Conservation (phyloP, 495 filamentous ascomycete species). For the Corynascus novoguineensis region DNA sequence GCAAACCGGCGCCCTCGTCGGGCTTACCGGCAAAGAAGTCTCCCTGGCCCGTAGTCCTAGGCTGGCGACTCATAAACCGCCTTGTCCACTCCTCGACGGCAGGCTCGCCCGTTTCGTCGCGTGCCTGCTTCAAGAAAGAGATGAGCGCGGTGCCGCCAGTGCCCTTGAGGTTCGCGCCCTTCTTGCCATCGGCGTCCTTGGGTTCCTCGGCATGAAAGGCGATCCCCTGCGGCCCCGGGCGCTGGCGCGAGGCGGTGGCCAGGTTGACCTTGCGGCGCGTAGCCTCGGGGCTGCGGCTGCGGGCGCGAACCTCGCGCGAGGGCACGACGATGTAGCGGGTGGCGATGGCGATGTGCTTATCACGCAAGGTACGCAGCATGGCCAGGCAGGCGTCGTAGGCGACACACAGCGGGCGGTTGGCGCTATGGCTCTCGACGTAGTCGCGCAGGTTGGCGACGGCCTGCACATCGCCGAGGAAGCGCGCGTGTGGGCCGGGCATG, state of each 20-base stretch:
- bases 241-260: slow-evolving; percentile 52
- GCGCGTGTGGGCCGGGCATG: slow-evolving; percentile 90
- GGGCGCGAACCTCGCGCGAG: slow-evolving; percentile 44
- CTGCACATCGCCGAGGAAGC: slow-evolving; percentile 76
- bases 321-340: slow-evolving; percentile 90
- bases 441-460: slow-evolving; percentile 81
- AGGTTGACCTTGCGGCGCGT: slow-evolving; percentile 54
- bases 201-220: slow-evolving; percentile 21
- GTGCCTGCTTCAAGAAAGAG: slow-evolving; percentile 86
- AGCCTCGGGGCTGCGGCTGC: slow-evolving; percentile 41
- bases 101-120: slow-evolving; percentile 92
- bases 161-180: slow-evolving; percentile 62
- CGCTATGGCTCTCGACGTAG: slow-evolving; percentile 63
- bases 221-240: slow-evolving; percentile 38
- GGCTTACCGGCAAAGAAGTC: slow-evolving; percentile 61
- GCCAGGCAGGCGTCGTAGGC: slow-evolving; percentile 89
- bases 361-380: slow-evolving; percentile 83
- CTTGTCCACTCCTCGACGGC: slow-evolving; percentile 79
- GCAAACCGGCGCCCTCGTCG: slow-evolving; percentile 26
- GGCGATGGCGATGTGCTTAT: slow-evolving; percentile 95
- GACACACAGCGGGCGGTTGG: slow-evolving; percentile 59
- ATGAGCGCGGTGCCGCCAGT: slow-evolving; percentile 91
- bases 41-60: slow-evolving; percentile 37
- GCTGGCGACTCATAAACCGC: slow-evolving; percentile 59
- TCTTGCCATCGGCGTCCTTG: slow-evolving; percentile 27